A percentile compares a stretch with the other conserved stretches of the same genome.
These are phyloP conservation scores for Clitocybe nebularis DNA, from an alignment of 1,284 basidiomycete species.

Conservation along the genomic window DNA sequence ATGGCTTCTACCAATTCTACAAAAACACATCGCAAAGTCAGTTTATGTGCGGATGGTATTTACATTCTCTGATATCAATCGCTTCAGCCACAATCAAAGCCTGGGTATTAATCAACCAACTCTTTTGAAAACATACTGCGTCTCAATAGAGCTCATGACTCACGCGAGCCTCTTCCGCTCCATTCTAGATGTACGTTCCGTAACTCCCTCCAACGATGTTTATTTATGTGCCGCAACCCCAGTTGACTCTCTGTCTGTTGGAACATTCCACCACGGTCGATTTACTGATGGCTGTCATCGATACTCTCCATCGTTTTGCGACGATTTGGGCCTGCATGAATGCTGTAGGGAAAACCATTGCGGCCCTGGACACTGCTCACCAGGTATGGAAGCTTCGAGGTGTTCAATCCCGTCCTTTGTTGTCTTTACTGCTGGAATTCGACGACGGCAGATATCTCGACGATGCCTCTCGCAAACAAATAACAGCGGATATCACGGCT, in stretches of 20 bases:
- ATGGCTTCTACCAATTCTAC: conserved; percentile 68
- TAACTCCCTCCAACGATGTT: too few relatives aligned
- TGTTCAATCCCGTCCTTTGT: conserved; percentile 57
- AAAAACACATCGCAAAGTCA: conserved; percentile 48
- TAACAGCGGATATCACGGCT: conserved; percentile 53
- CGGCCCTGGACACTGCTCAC: conserved; percentile 59
- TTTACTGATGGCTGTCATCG: conserved; percentile 55
- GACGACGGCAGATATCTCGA: conserved; percentile 57
- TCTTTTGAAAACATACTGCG: conserved; percentile 51
- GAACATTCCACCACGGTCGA: conserved; percentile 47
- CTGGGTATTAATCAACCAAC: conserved; percentile 12
- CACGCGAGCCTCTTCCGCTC: conserved; percentile 60
- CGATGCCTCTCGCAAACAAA: conserved; percentile 48
- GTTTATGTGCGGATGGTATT: too few relatives aligned
- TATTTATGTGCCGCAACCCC: too few relatives aligned
- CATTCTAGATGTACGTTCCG: conserved; percentile 61
- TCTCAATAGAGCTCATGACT: conserved; percentile 57
- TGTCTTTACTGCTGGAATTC: conserved; percentile 59
- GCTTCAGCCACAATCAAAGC: background rate
- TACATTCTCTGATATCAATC: background rate
- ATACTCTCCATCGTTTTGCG: conserved; percentile 61
- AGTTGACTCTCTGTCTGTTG: conserved; percentile 61
- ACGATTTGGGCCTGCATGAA: conserved; percentile 77
- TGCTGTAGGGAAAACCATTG: conserved; percentile 48
- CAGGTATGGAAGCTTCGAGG: conserved; percentile 59